A percentile compares a stretch with the other conserved stretches of the same genome.
Conservation (phyloP, 495 filamentous ascomycete genomes). For the Darksidea phi region DNA sequence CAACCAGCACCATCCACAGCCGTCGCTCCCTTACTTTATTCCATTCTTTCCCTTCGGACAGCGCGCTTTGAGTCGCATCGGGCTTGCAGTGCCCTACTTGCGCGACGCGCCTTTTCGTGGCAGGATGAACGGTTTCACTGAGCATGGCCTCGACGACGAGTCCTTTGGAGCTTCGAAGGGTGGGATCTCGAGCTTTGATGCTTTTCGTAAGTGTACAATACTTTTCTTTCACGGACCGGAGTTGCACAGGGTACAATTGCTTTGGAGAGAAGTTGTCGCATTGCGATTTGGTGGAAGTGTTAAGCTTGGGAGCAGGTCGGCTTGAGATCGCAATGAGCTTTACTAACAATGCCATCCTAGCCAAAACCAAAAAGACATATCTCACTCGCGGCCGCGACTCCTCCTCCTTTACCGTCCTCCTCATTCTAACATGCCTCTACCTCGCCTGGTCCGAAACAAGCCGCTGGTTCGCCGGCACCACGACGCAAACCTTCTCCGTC, state of each 20-base stretch:
- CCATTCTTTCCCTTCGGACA: background rate
- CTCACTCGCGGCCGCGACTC: slow-evolving; percentile 75
- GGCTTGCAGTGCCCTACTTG: slow-evolving; percentile 22
- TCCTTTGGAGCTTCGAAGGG: slow-evolving; percentile 71
- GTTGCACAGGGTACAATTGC: slow-evolving; percentile 4
- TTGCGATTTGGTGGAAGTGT: background rate
- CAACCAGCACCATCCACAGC: background rate
- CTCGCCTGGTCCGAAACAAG: slow-evolving; percentile 74
- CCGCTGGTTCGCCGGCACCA: slow-evolving; percentile 79
- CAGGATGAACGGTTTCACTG: slow-evolving; percentile 68
- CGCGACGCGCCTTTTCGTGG: slow-evolving; percentile 12
- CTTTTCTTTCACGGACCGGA: background rate
- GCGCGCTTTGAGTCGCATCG: slow-evolving; percentile 5
- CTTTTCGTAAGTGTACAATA: slow-evolving; percentile 72
- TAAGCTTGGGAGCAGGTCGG: no score
- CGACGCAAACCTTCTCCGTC: slow-evolving; percentile 86
- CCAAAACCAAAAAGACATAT: slow-evolving; percentile 95
- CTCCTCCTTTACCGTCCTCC: slow-evolving; percentile 87
- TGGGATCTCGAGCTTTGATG: slow-evolving; percentile 84
- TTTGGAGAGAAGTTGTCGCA: background rate
- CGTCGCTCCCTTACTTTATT: slow-evolving; percentile 13
- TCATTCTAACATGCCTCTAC: slow-evolving; percentile 66
- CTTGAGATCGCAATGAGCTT: background rate
- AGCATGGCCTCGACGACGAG: slow-evolving; percentile 71
- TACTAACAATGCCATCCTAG: slow-evolving; percentile 51